Evolutionary conservation across 1,284 basidiomycete genomes (phyloP).

Genomic region (Malassezia caprae): DNA sequence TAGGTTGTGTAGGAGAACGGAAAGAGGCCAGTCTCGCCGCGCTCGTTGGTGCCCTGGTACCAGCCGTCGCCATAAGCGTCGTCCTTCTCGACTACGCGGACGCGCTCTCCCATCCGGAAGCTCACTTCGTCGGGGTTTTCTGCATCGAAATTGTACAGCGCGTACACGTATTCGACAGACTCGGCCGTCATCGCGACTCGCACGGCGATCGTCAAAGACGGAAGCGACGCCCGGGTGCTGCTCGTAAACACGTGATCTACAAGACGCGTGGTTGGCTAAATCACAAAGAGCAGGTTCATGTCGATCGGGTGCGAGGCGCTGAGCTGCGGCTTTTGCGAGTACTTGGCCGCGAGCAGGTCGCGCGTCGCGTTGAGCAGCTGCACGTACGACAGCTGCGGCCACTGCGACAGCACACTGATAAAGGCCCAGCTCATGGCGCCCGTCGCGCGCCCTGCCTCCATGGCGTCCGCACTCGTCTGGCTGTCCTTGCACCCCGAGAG

Average conservation of each 20-base stretch:
- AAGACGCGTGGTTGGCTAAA: constrained; percentile 14
- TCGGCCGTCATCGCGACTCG: constrained; percentile 9
- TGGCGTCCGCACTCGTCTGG: constrained; percentile 82
- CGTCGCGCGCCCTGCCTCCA: constrained; percentile 67
- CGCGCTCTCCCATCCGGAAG: constrained; percentile 74
- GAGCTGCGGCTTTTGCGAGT: constrained; percentile 44
- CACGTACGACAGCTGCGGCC: constrained; percentile 40
- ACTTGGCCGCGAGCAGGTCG: constrained; percentile 40
- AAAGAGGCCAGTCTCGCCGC: constrained; percentile 76
- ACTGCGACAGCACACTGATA: constrained; percentile 52
- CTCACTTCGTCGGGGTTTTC: constrained; percentile 88
- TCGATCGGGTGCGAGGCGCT: constrained; percentile 49
- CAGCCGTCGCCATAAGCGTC: constrained; percentile 93
- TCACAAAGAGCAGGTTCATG: constrained; percentile 39
- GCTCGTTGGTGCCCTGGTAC: constrained; percentile 80
- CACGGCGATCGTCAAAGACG: not conserved
- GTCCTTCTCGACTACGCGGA: constrained; percentile 83
- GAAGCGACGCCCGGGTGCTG: not conserved
- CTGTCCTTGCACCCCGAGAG: constrained; percentile 71
- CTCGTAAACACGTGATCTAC: not conserved
- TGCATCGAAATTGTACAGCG: constrained; percentile 72
- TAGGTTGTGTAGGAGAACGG: constrained; percentile 71
- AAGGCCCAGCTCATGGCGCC: constrained; percentile 53
- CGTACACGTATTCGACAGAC: constrained; percentile 49
- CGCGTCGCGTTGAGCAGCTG: constrained; percentile 40